Conservation (phyloP, 306 rosid genomes). For the Fragaria vesca region DNA sequence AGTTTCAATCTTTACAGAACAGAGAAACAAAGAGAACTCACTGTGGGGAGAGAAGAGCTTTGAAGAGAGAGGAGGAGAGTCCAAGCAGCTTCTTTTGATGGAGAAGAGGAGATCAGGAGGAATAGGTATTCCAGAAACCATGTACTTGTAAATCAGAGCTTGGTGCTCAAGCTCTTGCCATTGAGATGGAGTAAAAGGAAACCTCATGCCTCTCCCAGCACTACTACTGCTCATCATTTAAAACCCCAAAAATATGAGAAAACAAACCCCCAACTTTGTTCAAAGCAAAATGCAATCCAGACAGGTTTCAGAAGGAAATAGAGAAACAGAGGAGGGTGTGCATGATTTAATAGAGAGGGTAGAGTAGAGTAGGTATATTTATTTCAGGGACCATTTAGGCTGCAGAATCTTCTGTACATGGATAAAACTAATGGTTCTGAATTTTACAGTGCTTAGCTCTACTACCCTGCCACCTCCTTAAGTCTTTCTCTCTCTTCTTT, state of each 20-base stretch:
- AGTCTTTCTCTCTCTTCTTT: slow-evolving; percentile 22
- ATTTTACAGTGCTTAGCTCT: slow-evolving; percentile 44
- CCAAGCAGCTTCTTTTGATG: slow-evolving; percentile 61
- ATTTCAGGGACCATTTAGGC: slow-evolving; percentile 83
- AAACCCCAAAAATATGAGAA: not conserved
- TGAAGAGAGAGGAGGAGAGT: slow-evolving; percentile 51
- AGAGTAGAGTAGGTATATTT: slow-evolving; percentile 70
- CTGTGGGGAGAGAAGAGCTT: slow-evolving; percentile 68
- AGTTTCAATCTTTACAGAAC: not conserved
- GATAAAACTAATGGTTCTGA: slow-evolving; percentile 89
- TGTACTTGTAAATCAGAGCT: slow-evolving; percentile 94
- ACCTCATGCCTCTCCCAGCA: slow-evolving; percentile 51
- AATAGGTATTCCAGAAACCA: slow-evolving; percentile 85
- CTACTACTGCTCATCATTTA: slow-evolving; percentile 39
- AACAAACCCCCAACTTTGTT: not conserved
- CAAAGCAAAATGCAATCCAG: slow-evolving; percentile 30
- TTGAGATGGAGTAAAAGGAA: slow-evolving; percentile 84
- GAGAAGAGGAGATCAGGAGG: slow-evolving; percentile 88
- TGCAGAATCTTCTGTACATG: slow-evolving; percentile 87
- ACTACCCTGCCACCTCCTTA: slow-evolving; percentile 47
- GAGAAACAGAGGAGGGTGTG: slow-evolving; percentile 26
- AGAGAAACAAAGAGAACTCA: slow-evolving; percentile 25
- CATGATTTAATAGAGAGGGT: slow-evolving; percentile 26
- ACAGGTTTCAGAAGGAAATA: slow-evolving; percentile 11
- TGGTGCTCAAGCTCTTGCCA: slow-evolving; percentile 99